Conservation (phyloP, 2,329 filamentous ascomycete genomes). For the Hypoxylon sp. region DNA sequence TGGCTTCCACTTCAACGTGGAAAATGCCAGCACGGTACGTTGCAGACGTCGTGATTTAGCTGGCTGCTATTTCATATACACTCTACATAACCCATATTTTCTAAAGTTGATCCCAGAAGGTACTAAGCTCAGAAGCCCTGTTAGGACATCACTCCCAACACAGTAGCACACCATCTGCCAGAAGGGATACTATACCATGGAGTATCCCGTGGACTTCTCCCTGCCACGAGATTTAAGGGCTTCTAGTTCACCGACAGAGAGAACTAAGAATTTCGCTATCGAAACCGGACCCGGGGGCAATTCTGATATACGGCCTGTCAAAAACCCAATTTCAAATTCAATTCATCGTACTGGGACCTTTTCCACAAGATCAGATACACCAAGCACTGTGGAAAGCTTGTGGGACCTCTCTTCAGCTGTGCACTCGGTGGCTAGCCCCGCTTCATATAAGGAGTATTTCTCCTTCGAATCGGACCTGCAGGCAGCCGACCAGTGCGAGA, state of each 20-base stretch:
- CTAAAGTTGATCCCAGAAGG: not conserved
- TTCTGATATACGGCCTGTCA: not conserved
- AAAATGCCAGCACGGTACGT: not conserved
- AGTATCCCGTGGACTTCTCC: constrained; percentile 14
- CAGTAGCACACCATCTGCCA: not conserved
- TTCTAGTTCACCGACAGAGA: not conserved
- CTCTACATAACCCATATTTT: not conserved
- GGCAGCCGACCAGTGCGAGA: constrained; percentile 6
- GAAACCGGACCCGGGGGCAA: not conserved
- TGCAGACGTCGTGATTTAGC: constrained; percentile 1
- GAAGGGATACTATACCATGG: not conserved
- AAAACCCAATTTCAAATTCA: constrained; percentile 7
- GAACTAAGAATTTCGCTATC: not conserved
- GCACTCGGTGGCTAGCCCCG: constrained; percentile 16
- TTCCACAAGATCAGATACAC: constrained; percentile 17
- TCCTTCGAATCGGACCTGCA: constrained; percentile 6
- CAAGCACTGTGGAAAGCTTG: constrained; percentile 17
- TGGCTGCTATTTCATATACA: not conserved
- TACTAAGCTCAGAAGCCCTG: not conserved
- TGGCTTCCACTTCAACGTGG: not conserved
- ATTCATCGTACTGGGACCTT: not conserved
- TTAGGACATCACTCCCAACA: not conserved
- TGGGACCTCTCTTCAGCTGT: constrained; percentile 18
- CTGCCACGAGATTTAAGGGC: not conserved
- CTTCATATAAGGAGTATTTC: constrained; percentile 8